Base-by-base conservation (phyloP, 73 alveolate species). In the Paramecium tetraurelia region DNA sequence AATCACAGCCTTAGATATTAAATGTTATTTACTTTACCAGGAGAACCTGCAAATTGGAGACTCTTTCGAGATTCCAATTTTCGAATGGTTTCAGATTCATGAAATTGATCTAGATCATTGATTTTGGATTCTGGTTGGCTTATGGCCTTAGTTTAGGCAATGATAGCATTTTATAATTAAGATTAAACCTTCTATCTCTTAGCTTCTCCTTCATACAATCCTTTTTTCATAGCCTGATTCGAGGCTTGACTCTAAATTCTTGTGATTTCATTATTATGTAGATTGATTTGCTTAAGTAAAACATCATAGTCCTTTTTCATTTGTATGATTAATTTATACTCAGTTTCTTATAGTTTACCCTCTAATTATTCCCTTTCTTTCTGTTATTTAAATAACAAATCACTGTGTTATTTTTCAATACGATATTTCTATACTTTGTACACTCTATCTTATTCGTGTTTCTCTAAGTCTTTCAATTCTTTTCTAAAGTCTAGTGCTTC, bases 401-500 rank as follows among this genome's bases (percentile, higher is more conserved):
- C 96, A 59, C 96, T 95, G 80, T 96, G 96, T 71, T 96, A 92
- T 53, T 96, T 96, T 57, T 96, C 97, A 46, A 96, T 93, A 89
- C 96, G 94, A 83, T 97, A 97, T 58, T 94, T 84, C 85, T 97
- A 96, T 27, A 97, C 94, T 58, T 96, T 96, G 71, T 96, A 99
- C 12, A 97, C 96, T 95, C 99, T 95, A 44, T 89, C 96, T 44
- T 96, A 96, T 89, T 97, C 99, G 89, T 96, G 86, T 44, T 92
- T 95, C 57, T 96, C 98, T 18, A 97, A 69, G 59, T 95, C 96
- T 69, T 96, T 96, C 4, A 97, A 92, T 85, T 97, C 99, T 68
- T 97, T 97, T 88, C 99, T 94, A 84, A 96, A 97, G 89, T 97
- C 97, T 83, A 97, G 93, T 29, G 99, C 99, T 93, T 97, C 99